Evolutionary conservation across 2,329 filamentous ascomycete genomes (phyloP).

Genomic region (Diaporthe sp.): DNA sequence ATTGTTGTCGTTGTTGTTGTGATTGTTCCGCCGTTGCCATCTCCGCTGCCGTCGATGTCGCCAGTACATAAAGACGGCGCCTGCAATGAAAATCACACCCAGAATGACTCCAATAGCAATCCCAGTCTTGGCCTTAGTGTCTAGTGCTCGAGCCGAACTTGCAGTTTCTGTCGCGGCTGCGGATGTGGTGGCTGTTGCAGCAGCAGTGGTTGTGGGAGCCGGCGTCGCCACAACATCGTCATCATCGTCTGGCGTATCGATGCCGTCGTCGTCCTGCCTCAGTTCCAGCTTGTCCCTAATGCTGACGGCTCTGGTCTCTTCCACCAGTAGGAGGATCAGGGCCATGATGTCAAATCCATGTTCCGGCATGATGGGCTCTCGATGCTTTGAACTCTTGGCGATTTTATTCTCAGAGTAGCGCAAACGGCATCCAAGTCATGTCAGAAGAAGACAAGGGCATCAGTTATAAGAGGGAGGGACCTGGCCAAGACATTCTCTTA

Average conservation of each 20-base stretch:
- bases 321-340: background rate
- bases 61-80: conserved; percentile 23
- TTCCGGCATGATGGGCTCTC: conserved; percentile 24
- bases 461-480: background rate
- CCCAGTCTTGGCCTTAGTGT: background rate
- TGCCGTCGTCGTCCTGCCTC: conserved; percentile 24
- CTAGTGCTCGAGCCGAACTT: conserved; percentile 4
- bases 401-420: background rate
- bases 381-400: conserved; percentile 20
- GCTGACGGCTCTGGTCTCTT: conserved; percentile 2
- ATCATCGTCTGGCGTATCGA: conserved; percentile 27
- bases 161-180: conserved; percentile 3
- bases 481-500: background rate
- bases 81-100: background rate
- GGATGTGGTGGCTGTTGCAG: conserved; percentile 16
- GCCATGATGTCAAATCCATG: conserved; percentile 16
- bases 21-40: conserved; percentile 10
- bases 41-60: conserved; percentile 4
- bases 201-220: background rate
- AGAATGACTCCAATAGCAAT: conserved; percentile 33
- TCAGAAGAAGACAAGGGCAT: background rate
- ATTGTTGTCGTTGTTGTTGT: conserved; percentile 6
- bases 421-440: background rate
- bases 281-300: background rate
- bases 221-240: background rate